Base-by-base conservation (phyloP, 169 alveolate genomes). In the Theileria sp. region DNA sequence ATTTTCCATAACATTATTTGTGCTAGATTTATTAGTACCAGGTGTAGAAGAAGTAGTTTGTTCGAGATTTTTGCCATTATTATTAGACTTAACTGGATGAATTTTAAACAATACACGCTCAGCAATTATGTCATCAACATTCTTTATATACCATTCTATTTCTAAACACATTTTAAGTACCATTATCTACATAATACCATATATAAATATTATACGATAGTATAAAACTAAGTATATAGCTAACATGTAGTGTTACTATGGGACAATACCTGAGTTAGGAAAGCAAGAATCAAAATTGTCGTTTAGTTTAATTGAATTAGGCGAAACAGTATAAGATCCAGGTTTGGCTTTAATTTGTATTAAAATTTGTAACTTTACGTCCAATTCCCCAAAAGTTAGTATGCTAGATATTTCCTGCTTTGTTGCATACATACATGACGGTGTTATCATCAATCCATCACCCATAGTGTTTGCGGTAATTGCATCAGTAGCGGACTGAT, bases 361-460 rank as follows among this genome's bases (percentile, higher is more conserved):
- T 38, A 85, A 58, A n/a, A 85, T 51, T 19, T 79, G 82, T 10
- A 85, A 72, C 26, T 44, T 58, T 28, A 74, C 83, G 9, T 25
- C 72, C 73, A 85, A 58, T 5, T 66, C 87, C n/a, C 72, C 77
- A 51, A 85, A 85, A 10, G 21, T 62, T 8, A 85, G 17, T 34
- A 32, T 61, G 21, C 85, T 65, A 23, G 91, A 76, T 84, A 79
- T 28, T 56, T 85, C 88, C 19, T 75, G 77, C 49, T 75, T 13
- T 49, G 86, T 79, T 2, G 91, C 91, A 50, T 85, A 85, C 83
- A 79, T 79, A 75, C 91, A 85, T 49, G 87, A 78, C 5, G 91
- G 91, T 10, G 87, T 85, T 15, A 78, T 69, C 54, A 44, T 44
- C 54, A 44, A 13, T 44, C 54, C 54, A 0, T 44, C 54, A 44